phyloP scores from a whole-genome alignment of 768 basidiomycete genomes.

The Macrolepiota albuminosa region DNA sequence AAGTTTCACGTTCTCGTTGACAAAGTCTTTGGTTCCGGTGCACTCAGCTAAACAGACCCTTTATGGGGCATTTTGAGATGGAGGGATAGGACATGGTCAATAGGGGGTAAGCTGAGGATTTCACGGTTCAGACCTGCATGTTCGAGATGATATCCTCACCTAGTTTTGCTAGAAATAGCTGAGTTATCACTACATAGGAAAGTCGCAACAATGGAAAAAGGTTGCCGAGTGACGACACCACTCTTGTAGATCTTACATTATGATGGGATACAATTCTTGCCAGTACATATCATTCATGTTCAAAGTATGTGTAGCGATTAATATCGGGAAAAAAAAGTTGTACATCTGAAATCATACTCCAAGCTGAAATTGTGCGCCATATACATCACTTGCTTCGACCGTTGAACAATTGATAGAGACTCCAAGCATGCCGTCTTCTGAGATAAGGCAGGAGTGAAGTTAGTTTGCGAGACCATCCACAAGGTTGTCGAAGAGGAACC shows the following conservation, averaged over 20 bases:
- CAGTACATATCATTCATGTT: background rate
- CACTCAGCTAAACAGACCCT: background rate
- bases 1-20: no score
- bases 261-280: background rate
- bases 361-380: background rate
- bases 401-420: background rate
- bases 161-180: background rate
- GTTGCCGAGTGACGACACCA: background rate
- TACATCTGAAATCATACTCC: background rate
- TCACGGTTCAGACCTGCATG: background rate
- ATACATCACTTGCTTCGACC: background rate
- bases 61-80: background rate
- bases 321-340: background rate
- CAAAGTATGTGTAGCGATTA: background rate
- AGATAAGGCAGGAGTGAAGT: background rate
- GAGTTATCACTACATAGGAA: background rate
- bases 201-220: background rate
- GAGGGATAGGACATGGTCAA: background rate
- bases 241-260: background rate
- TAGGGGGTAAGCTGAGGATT: no score
- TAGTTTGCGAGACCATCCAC: background rate
- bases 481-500: background rate
- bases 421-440: background rate
- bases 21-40: background rate
- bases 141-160: background rate